Percentiles rank a stretch among this genome's conserved stretches.
These are phyloP conservation scores for Aquanectria penicillioides DNA, from an alignment of 2,329 filamentous ascomycete genomes.

Conservation along the genomic window DNA sequence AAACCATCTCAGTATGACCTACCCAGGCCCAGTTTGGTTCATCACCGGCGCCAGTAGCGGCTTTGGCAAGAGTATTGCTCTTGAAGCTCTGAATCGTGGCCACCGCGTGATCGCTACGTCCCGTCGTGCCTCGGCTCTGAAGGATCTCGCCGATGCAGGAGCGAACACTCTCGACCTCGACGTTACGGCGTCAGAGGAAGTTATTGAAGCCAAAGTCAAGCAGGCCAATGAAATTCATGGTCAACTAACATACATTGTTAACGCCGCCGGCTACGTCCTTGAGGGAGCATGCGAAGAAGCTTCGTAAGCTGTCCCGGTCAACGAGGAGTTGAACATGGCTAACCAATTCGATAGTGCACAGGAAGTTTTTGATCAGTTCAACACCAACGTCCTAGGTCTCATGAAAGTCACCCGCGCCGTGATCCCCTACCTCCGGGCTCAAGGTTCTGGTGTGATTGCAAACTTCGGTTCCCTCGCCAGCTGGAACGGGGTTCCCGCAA, in stretches of 20 bases:
- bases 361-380: conserved; percentile 49
- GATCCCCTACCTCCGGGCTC: conserved; percentile 54
- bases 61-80: conserved; percentile 55
- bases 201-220: conserved; percentile 21
- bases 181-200: conserved; percentile 19
- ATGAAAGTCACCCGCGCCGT: conserved; percentile 57
- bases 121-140: conserved; percentile 43
- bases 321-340: background rate
- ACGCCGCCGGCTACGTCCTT: conserved; percentile 28
- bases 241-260: conserved; percentile 23
- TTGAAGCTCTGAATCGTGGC: conserved; percentile 52
- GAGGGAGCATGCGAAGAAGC: conserved; percentile 30
- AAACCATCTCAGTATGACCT: conserved; percentile 7
- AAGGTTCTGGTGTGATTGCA: conserved; percentile 45
- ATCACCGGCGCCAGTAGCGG: conserved; percentile 58
- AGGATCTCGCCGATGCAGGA: conserved; percentile 16
- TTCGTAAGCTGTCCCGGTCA: conserved; percentile 2
- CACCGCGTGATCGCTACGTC: conserved; percentile 59
- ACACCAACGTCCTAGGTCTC: conserved; percentile 60
- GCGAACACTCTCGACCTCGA: conserved; percentile 21
- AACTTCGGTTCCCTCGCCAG: conserved; percentile 55
- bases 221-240: conserved; percentile 20
- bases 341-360: conserved; percentile 28
- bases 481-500: conserved; percentile 42
- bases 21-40: conserved; percentile 52